A percentile compares a stretch with the other conserved stretches of the same genome.
Evolutionary conservation across 2,329 filamentous ascomycete genomes (phyloP).

Genomic region (Fonsecaea multimorphosa): DNA sequence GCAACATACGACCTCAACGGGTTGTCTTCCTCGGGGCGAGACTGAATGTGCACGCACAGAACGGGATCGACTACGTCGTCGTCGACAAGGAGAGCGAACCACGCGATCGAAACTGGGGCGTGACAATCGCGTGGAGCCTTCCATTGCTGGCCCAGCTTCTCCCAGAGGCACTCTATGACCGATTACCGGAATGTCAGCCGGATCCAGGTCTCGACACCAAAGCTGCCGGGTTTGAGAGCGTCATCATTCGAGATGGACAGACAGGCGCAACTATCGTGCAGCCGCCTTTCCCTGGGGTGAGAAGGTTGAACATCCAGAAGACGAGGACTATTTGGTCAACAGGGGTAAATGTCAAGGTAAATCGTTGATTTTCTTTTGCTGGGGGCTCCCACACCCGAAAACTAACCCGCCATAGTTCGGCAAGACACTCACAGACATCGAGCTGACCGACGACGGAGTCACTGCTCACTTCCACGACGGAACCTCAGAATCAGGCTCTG

Average conservation of each 20-base stretch:
- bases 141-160: slow-evolving; percentile 46
- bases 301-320: slow-evolving; percentile 47
- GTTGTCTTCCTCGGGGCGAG: background rate
- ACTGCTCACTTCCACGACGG: slow-evolving; percentile 36
- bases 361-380: background rate
- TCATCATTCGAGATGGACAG: slow-evolving; percentile 34
- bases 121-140: slow-evolving; percentile 46
- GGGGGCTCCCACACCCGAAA: background rate
- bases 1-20: background rate
- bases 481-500: slow-evolving; percentile 32
- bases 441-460: slow-evolving; percentile 29
- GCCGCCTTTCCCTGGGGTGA: slow-evolving; percentile 41
- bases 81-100: slow-evolving; percentile 34
- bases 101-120: slow-evolving; percentile 36
- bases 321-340: slow-evolving; percentile 46
- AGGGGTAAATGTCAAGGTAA: slow-evolving; percentile 41
- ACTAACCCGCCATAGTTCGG: slow-evolving; percentile 24
- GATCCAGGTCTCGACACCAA: slow-evolving; percentile 44
- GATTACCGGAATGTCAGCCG: slow-evolving; percentile 44
- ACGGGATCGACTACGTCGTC: slow-evolving; percentile 34
- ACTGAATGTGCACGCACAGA: slow-evolving; percentile 15
- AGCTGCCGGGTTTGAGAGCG: slow-evolving; percentile 29
- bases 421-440: slow-evolving; percentile 30
- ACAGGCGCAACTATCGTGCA: slow-evolving; percentile 41
- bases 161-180: slow-evolving; percentile 43